Base-by-base conservation (phyloP, 108 stramenopile species). In the Epipyxis sp. region DNA sequence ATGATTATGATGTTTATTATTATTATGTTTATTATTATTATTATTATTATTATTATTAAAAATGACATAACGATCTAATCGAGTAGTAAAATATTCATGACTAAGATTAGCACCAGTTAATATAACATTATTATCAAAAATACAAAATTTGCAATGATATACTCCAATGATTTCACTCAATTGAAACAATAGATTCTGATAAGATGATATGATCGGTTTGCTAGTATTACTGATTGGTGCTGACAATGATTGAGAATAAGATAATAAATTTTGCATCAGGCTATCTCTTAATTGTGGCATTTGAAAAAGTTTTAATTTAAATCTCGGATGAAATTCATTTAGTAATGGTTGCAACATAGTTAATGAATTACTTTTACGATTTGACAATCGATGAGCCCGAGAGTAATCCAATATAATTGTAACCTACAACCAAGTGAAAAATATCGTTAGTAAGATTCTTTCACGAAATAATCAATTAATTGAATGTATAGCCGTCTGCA, bases 1-100 rank as follows among this genome's bases (percentile, higher is more conserved):
- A 42, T 10, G 39, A 65, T 35, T 16, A 35, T 65, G 13, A 6
- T 40, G 57, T 58, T 25, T n/a, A 25, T n/a, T n/a, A n/a, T n/a
- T n/a, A n/a, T n/a, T n/a, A n/a, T n/a, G n/a, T n/a, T n/a, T n/a
- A n/a, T n/a, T n/a, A 25, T 25, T 25, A 58, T n/a, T n/a, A 58
- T n/a, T 58, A 16, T 46, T 46, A 2, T n/a, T 46, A 46, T n/a
- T n/a, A n/a, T n/a, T n/a, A n/a, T n/a, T n/a, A 1, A 76, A 20
- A n/a, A 34, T 44, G 25, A 77, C 44, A 20, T 78, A 78, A 29
- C 77, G 77, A 40, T 78, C 77, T 41, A 65, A 62, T 30, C 77
- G 61, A 27, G 13, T 40, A 35, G 59, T 39, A 40, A 78, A 78
- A 37, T 78, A 78, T 27, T 78, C 77, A 25, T 65, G 32, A 20